Base-by-base conservation (phyloP, 352 stramenopile species). In the Phytophthora kernoviae region DNA sequence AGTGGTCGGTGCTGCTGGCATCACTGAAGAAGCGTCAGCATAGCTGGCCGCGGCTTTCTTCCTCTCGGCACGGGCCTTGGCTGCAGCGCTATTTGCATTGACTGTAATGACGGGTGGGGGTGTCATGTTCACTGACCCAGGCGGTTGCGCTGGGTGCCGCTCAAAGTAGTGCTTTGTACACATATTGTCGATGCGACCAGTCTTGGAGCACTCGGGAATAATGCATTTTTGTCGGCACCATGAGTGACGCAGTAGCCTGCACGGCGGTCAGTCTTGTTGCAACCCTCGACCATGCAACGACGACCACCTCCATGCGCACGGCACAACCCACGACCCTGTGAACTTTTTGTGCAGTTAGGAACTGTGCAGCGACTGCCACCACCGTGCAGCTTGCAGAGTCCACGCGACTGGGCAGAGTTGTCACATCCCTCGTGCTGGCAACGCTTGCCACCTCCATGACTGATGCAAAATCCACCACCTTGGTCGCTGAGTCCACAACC, bases 111-210 rank as follows among this genome's bases (percentile, higher is more conserved):
- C 54, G 55, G 69, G 65, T 56, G 69, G 56, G 5, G 69, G 65
- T 11, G 69, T 78, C 48, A 61, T 72, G 39, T 37, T 68, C 20
- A 78, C 62, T 21, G 60, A 66, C 58, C 65, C 69, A 58, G 69
- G 60, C 10, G 70, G 70, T 51, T 74, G 70, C 12, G 77, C 70
- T 42, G 86, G 78, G 56, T 92, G 81, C 44, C 80, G 80, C 54
- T 91, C 84, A 52, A 91, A 93, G 68, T 91, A 93, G 70, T 93
- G 84, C 66, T 93, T 93, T 8, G 84, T 91, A 45, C 84, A 93
- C 76, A 93, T 84, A 48, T 72, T 79, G 60, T 93, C 81, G 54
- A 93, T 93, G 47, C 85, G 83, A 20, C 84, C 85, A 7, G 84
- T 93, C 70, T 92, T 92, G 18, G 79, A 88, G 62, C 87, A 96